Percentiles rank a stretch among this genome's conserved stretches.
Conservation (phyloP, 176 grass and related monocot species). For the Neostapfia colusana region DNA sequence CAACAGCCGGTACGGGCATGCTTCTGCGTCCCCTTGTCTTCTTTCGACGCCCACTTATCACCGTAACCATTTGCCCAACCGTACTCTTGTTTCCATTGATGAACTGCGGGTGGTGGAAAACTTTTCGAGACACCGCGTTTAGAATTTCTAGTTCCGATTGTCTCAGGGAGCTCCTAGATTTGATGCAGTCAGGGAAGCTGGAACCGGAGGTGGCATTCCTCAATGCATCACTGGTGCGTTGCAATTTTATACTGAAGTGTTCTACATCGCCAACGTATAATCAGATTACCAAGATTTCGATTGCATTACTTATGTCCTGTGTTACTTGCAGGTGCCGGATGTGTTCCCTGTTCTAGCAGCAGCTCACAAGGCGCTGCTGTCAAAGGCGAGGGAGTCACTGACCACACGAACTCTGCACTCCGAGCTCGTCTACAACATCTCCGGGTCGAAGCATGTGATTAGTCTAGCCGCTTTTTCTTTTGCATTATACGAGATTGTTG, state of each 20-base stretch:
- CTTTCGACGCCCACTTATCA: not conserved
- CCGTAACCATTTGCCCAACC: not conserved
- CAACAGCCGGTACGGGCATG: slow-evolving; percentile 56
- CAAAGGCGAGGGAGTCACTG: slow-evolving; percentile 71
- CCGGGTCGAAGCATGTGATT: slow-evolving; percentile 88
- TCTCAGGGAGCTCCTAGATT: slow-evolving; percentile 66
- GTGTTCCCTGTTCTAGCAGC: slow-evolving; percentile 83
- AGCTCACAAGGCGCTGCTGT: slow-evolving; percentile 72
- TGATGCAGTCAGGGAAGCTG: slow-evolving; percentile 81
- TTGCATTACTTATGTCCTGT: not conserved
- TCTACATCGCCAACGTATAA: not conserved
- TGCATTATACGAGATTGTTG: not conserved
- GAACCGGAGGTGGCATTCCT: slow-evolving; percentile 77
- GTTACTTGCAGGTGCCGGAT: slow-evolving; percentile 61
- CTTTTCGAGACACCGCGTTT: not conserved
- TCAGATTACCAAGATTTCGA: not conserved
- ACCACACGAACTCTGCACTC: slow-evolving; percentile 87
- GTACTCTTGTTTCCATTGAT: slow-evolving; percentile 12
- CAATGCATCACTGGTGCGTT: slow-evolving; percentile 73
- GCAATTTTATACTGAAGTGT: not conserved
- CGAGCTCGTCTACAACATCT: slow-evolving; percentile 90
- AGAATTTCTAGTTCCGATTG: not conserved
- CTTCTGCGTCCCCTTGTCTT: not conserved
- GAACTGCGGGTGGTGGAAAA: not conserved
- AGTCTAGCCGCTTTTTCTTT: not conserved